Evolutionary conservation across 495 filamentous ascomycete genomes (phyloP), one percentile per base, ranked within the genome.

Genomic region (Tuber magnatum): DNA sequence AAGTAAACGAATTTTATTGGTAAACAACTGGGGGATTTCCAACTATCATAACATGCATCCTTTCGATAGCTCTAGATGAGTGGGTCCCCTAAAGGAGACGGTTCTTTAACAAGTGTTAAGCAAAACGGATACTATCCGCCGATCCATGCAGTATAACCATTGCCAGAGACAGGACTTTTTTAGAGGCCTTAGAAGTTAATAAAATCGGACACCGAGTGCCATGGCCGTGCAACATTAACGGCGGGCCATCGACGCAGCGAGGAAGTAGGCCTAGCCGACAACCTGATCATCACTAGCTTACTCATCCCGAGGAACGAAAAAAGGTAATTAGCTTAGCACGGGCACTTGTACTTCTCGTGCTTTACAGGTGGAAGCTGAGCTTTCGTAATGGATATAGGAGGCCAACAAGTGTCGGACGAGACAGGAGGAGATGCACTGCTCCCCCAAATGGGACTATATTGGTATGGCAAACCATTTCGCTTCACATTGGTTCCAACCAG

Each of bases 381-480:
- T 69, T 69, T 69, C 75, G 56, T 32, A 68, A 43, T 41, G 48
- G 71, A 68, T 46, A 20, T 51, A 46, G 24, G 69, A 41, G 61
- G 44, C 70, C 42, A 56, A 22, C 48, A 28, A 56, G 48, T 22
- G 5, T 56, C 48, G 48, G 48, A n/a, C 48, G 1, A 9, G 56
- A 61, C 48, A 0, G n/a, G 56, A 61, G n/a, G n/a, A 32, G 51
- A 61, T 32, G 28, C 5, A 16, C n/a, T 61, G 10, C 56, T 61
- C 56, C 69, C 44, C 69, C 76, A n/a, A 61, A 77, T 74, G 38
- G 71, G 75, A 76, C 69, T 44, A 56, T 48, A n/a, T 69, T 69
- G 35, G 75, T 42, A 32, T 32, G 71, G 39, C 38, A 16, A 38
- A 40, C 12, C 41, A 48, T 39, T 46, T 71, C 56, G 35, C 65